Evolutionary conservation across 768 basidiomycete species (phyloP).

Genomic region (Tulasnella calospora): DNA sequence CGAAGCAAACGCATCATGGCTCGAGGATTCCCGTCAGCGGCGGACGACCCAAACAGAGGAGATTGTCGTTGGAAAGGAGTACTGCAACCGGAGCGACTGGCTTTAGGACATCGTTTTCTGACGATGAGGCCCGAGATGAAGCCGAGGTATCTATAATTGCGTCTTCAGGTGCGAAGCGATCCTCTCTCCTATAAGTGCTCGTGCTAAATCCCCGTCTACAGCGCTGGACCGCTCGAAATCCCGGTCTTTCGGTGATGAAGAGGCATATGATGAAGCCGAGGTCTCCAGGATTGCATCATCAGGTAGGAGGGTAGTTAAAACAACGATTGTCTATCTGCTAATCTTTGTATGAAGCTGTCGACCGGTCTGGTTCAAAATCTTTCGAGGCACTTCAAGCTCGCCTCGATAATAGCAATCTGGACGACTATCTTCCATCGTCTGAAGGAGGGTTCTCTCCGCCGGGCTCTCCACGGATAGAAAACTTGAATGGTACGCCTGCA

Average conservation of each 20-base stretch:
- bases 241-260: neutral
- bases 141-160: neutral
- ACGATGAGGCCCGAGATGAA: neutral
- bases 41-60: neutral
- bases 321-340: neutral
- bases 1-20: neutral
- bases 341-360: neutral
- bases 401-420: neutral
- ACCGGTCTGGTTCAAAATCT: constrained; percentile 6
- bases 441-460: neutral
- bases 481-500: constrained; percentile 17
- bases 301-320: neutral
- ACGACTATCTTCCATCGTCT: constrained; percentile 1
- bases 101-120: neutral
- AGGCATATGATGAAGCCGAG: neutral
- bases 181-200: neutral
- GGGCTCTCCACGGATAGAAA: constrained; percentile 1
- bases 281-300: neutral
- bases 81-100: neutral
- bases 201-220: neutral
- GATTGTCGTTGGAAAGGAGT: neutral
- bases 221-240: neutral
- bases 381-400: constrained; percentile 5
- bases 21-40: neutral
- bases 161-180: neutral